Evolutionary conservation across 257 asterid genomes (phyloP).

Genomic region (Dorcoceras hygrometricum): DNA sequence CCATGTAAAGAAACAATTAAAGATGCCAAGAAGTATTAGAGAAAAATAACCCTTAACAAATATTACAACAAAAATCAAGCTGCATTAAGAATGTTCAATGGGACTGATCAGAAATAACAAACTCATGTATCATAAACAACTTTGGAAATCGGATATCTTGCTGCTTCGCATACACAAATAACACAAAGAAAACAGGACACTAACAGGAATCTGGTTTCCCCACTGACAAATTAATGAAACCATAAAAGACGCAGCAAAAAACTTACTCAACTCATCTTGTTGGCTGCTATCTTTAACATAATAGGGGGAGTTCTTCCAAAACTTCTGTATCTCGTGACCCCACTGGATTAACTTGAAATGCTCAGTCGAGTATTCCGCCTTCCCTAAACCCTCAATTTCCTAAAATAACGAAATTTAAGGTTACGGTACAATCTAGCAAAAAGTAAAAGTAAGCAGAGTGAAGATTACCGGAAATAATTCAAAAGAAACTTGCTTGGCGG

Average conservation of each 20-base stretch:
- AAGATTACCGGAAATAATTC: slow-evolving; percentile 48
- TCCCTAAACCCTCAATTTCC: slow-evolving; percentile 53
- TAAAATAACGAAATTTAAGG: slow-evolving; percentile 14
- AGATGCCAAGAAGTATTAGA: not conserved
- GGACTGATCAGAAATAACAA: not conserved
- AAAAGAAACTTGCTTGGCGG: slow-evolving; percentile 35
- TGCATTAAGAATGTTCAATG: not conserved
- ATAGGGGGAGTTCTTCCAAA: slow-evolving; percentile 51
- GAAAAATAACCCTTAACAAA: no score
- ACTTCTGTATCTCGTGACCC: slow-evolving; percentile 37
- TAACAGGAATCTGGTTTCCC: not conserved
- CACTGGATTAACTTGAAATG: slow-evolving; percentile 30
- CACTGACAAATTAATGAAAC: not conserved
- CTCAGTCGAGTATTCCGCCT: slow-evolving; percentile 33
- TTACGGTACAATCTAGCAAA: not conserved
- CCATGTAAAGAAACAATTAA: not conserved
- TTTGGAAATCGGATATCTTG: no score
- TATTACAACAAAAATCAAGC: not conserved
- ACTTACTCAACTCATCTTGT: slow-evolving; percentile 36
- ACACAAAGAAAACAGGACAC: not conserved
- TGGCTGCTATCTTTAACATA: slow-evolving; percentile 40
- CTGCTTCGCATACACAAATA: not conserved
- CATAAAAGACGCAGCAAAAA: not conserved
- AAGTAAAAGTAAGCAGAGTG: not conserved
- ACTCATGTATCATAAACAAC: not conserved